Conservation (phyloP, 2,329 filamentous ascomycete species). For the Ascochyta rabiei region DNA sequence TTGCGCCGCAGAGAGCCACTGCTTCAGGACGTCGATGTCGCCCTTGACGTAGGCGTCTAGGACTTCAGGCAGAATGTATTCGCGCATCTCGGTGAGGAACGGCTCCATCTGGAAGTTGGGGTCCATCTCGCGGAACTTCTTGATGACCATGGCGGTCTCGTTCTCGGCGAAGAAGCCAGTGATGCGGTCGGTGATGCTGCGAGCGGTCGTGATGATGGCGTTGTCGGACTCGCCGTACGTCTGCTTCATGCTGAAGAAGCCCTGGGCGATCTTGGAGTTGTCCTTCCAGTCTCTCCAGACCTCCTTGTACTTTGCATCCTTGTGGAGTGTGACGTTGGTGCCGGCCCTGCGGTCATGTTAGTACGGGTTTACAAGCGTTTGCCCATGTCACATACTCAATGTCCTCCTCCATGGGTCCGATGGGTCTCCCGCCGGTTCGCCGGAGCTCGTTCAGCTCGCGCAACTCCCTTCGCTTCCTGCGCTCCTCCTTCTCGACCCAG, state of each 20-base stretch:
- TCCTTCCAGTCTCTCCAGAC: constrained; percentile 98
- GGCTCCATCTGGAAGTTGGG: constrained; percentile 93
- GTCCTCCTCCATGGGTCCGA: constrained; percentile 76
- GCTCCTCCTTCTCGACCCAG: constrained; percentile 96
- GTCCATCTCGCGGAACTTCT: constrained; percentile 96
- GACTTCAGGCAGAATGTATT: constrained; percentile 97
- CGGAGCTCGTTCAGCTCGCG: constrained; percentile 67
- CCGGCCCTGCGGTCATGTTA: constrained; percentile 69
- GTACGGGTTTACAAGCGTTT: not conserved
- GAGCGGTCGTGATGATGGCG: constrained; percentile 87
- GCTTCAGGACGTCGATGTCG: constrained; percentile 84
- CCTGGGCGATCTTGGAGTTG: constrained; percentile 84
- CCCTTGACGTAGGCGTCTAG: constrained; percentile 98
- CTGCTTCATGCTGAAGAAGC: constrained; percentile 82
- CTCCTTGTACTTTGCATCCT: constrained; percentile 97
- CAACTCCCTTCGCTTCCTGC: constrained; percentile 76
- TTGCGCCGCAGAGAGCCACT: constrained; percentile 96
- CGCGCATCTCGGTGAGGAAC: constrained; percentile 92
- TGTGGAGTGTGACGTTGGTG: constrained; percentile 92
- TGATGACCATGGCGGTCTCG: constrained; percentile 96
- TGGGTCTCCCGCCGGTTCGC: constrained; percentile 53
- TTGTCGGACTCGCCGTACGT: constrained; percentile 98
- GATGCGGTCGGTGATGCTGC: constrained; percentile 90
- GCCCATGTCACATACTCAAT: constrained; percentile 71
- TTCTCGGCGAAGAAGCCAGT: constrained; percentile 98